Evolutionary conservation across 2,329 filamentous ascomycete genomes (phyloP), one percentile per base, ranked within the genome.

Genomic region (Trichoderma pleuroti): DNA sequence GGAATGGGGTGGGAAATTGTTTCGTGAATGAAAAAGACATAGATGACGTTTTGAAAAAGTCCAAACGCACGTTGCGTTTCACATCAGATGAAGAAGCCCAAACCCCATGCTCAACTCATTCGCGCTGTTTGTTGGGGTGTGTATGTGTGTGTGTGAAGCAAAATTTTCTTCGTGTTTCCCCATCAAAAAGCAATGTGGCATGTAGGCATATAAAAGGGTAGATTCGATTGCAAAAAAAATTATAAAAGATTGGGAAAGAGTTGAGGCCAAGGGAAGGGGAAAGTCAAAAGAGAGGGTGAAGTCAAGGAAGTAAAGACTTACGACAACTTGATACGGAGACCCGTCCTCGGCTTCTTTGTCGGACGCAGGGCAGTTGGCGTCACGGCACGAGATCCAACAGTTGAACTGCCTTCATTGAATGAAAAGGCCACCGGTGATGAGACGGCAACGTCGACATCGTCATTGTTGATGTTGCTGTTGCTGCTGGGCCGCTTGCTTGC

Each of bases 271-370:
- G 28, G 14, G 26, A 10, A 36, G n/a, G 12, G 14, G 12, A 14
- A 4, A 28, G 12, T 11, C 14, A 68, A 61, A 61, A 39, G 16
- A 36, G 26, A 32, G 42, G 34, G 24, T 16, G 11, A 67, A 52
- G 24, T 21, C 10, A 46, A 28, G 7, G 11, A 52, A n/a, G 14
- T 26, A 7, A 52, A 64, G 68, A 72, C 89, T 86, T 83, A 91
- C 90, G 90, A 92, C 79, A 86, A 87, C 81, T 92, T 92, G 77
- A 91, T 86, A 74, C 90, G 88, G 72, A 88, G 84, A 49, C 88
- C 89, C 67, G 85, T 86, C 77, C 88, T 87, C 63, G 84, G 82
- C 80, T 87, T 90, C 84, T 90, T 90, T 72, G 83, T 80, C 36
- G 87, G 84, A 52, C 86, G 86, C 68, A 85, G 82, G 56, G 85